A percentile compares a stretch with the other conserved stretches of the same genome.
These are phyloP conservation scores for Chaetomiaceae sp. DNA, from an alignment of 2,329 filamentous ascomycete species.

Conservation along the genomic window DNA sequence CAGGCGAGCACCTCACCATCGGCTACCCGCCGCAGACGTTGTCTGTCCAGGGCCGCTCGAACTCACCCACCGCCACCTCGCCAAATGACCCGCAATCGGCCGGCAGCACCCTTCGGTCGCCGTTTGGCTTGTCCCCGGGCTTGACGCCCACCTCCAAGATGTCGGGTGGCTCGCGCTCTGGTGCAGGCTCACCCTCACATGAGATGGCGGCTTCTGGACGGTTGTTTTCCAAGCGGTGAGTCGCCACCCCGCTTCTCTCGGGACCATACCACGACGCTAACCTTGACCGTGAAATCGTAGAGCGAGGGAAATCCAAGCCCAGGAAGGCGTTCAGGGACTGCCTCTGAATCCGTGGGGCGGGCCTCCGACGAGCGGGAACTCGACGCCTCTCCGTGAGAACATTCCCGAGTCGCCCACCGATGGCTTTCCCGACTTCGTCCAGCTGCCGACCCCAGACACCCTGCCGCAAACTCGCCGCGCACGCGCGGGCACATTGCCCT, in stretches of 20 bases:
- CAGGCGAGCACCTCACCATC: slow-evolving; percentile 74
- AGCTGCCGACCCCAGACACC: slow-evolving; percentile 61
- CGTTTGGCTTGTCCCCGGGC: slow-evolving; percentile 64
- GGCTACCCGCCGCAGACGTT: slow-evolving; percentile 70
- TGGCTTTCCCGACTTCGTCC: slow-evolving; percentile 86
- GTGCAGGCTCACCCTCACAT: slow-evolving; percentile 94
- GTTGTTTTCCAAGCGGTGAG: slow-evolving; percentile 89
- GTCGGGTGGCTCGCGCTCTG: slow-evolving; percentile 62
- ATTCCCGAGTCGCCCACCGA: slow-evolving; percentile 96
- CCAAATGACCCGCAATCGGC: slow-evolving; percentile 68
- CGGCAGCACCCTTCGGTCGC: slow-evolving; percentile 58
- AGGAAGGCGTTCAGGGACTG: slow-evolving; percentile 74
- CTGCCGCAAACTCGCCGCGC: slow-evolving; percentile 70
- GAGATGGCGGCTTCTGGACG: slow-evolving; percentile 68
- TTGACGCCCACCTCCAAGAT: slow-evolving; percentile 57
- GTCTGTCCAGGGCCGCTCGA: slow-evolving; percentile 64
- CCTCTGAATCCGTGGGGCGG: slow-evolving; percentile 81
- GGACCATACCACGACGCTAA: slow-evolving; percentile 10
- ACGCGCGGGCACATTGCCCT: slow-evolving; percentile 92
- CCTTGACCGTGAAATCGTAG: slow-evolving; percentile 42
- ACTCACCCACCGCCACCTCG: slow-evolving; percentile 76
- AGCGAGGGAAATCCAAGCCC: slow-evolving; percentile 92
- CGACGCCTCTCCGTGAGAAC: slow-evolving; percentile 91
- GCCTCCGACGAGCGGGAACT: slow-evolving; percentile 92
- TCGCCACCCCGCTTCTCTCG: slow-evolving; percentile 23